phyloP scores from a whole-genome alignment of 1,284 basidiomycete genomes.

The Microstroma glucosiphilum region DNA sequence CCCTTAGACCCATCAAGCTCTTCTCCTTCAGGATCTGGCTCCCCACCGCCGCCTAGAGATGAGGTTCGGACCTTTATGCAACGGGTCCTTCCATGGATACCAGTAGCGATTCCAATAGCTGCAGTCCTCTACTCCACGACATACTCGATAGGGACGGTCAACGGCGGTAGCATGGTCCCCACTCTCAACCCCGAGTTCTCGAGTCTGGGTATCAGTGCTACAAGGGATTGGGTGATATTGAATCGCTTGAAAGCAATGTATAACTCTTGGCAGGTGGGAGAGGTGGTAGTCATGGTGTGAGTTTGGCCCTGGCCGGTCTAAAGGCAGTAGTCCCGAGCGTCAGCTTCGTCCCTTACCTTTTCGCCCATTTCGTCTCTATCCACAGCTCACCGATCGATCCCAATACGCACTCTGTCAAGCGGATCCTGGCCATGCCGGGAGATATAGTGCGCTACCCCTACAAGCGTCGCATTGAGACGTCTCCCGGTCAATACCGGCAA shows the following conservation, averaged over 20 bases:
- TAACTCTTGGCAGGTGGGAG: neutral
- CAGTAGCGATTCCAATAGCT: neutral
- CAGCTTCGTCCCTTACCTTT: neutral
- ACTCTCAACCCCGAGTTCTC: neutral
- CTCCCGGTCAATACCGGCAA: neutral
- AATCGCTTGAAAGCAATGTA: neutral
- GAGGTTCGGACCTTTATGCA: neutral
- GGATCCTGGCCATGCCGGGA: neutral
- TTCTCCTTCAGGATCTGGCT: no score
- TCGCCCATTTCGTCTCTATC: neutral
- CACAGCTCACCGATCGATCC: neutral
- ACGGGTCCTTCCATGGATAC: neutral
- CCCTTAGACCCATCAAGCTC: no score
- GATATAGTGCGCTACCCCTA: neutral
- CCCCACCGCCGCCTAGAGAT: neutral
- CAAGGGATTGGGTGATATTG: neutral
- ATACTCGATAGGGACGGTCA: neutral
- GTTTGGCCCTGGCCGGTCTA: neutral
- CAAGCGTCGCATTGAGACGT: neutral
- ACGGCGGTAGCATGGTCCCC: neutral
- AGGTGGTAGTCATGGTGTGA: constrained; percentile 1
- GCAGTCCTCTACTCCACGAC: neutral
- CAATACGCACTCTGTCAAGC: neutral
- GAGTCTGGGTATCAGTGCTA: neutral
- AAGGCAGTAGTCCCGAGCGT: neutral